These are phyloP conservation scores for Collybia nuda DNA, from an alignment of 768 basidiomycete genomes.

Conservation along the genomic window DNA sequence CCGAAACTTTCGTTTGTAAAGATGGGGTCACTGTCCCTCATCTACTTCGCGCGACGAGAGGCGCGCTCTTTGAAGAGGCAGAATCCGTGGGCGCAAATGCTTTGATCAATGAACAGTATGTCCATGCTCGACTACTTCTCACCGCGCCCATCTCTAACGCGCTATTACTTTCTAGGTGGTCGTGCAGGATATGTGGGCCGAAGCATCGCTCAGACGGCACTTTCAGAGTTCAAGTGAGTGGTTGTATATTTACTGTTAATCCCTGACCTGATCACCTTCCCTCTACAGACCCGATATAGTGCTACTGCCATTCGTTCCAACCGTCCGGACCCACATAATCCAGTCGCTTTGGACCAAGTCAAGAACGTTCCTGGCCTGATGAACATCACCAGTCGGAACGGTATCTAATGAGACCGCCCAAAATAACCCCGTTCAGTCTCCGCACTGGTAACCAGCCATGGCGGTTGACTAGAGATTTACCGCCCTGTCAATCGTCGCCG, in stretches of 20 bases:
- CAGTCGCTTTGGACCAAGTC: slow-evolving; percentile 61
- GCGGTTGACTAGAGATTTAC: too few species aligned
- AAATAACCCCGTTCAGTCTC: too few species aligned
- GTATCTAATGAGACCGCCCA: slow-evolving; percentile 12
- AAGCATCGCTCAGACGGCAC: slow-evolving; percentile 38
- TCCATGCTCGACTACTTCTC: slow-evolving; percentile 14
- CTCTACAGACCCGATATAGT: slow-evolving; percentile 55
- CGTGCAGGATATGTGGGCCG: slow-evolving; percentile 54
- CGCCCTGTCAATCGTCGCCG: too few species aligned
- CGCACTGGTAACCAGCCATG: too few species aligned
- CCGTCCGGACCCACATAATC: slow-evolving; percentile 54
- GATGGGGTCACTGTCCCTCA: slow-evolving; percentile 62
- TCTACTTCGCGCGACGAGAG: slow-evolving; percentile 56
- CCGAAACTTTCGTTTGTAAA: slow-evolving; percentile 54
- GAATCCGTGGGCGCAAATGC: slow-evolving; percentile 53
- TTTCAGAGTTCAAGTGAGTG: slow-evolving; percentile 63
- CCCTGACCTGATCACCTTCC: neutral
- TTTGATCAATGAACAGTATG: slow-evolving; percentile 70
- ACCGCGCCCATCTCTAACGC: slow-evolving; percentile 8
- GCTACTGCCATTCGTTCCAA: slow-evolving; percentile 58
- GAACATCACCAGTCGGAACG: slow-evolving; percentile 58
- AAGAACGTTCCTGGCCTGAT: slow-evolving; percentile 70
- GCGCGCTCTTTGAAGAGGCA: slow-evolving; percentile 49
- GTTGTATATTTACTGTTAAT: neutral
- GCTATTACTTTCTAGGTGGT: slow-evolving; percentile 49